These are phyloP conservation scores for Fusarium sp. DNA, from an alignment of 2,329 filamentous ascomycete genomes.

Conservation along the genomic window DNA sequence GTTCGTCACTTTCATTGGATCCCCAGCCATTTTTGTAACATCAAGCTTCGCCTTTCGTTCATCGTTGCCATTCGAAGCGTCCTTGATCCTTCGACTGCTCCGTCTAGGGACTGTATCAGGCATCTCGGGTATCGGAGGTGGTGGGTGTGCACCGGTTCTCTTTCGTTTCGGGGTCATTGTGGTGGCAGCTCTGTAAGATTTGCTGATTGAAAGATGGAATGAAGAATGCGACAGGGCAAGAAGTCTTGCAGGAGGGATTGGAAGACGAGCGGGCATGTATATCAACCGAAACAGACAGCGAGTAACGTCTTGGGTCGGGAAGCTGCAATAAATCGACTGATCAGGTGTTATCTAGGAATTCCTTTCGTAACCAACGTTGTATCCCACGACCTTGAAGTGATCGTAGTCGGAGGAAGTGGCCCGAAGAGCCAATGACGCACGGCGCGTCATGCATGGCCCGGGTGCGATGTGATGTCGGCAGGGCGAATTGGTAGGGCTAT, in stretches of 20 bases:
- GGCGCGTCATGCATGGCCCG: conserved; percentile 43
- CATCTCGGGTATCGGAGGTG: conserved; percentile 34
- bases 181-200: conserved; percentile 10
- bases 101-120: conserved; percentile 40
- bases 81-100: conserved; percentile 44
- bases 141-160: conserved; percentile 41
- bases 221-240: conserved; percentile 4
- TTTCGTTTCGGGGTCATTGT: conserved; percentile 56
- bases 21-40: conserved; percentile 1
- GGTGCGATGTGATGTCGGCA: conserved; percentile 15
- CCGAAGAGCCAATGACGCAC: conserved; percentile 42
- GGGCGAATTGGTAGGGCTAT: conserved; percentile 27
- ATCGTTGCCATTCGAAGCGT: neutral
- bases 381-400: conserved; percentile 6
- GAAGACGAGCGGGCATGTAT: conserved; percentile 6
- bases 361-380: conserved; percentile 1
- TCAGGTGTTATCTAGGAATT: neutral
- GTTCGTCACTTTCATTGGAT: neutral
- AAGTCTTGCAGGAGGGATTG: conserved; percentile 7
- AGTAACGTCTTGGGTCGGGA: neutral
- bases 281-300: neutral
- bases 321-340: neutral
- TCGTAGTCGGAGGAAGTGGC: conserved; percentile 38
- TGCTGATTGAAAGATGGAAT: conserved; percentile 3
- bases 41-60: conserved; percentile 6